These are phyloP conservation scores for Paxillus ammoniavirescens DNA, from an alignment of 768 basidiomycete species.

Conservation along the genomic window DNA sequence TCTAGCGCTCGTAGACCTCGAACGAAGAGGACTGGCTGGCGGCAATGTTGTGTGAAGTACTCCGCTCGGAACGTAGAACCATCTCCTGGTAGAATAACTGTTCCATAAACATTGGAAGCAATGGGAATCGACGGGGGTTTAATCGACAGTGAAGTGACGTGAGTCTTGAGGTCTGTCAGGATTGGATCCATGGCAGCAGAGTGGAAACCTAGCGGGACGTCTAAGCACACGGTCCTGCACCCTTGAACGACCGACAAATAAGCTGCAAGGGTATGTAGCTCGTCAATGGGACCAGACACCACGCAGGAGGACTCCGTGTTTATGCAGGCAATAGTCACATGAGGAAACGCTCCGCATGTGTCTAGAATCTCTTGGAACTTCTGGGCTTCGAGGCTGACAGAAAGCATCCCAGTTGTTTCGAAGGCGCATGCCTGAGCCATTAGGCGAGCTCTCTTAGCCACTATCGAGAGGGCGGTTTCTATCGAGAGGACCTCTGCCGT, in stretches of 20 bases:
- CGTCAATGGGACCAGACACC: conserved; percentile 51
- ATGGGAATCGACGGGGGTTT: conserved; percentile 54
- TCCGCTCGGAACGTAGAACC: conserved; percentile 40
- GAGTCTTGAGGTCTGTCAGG: conserved; percentile 43
- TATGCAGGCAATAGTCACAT: conserved; percentile 54
- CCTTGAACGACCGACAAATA: conserved; percentile 36
- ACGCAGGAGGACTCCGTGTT: conserved; percentile 60
- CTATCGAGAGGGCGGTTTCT: conserved; percentile 53
- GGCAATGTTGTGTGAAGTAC: conserved; percentile 59
- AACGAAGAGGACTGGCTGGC: conserved; percentile 49
- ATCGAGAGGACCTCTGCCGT: conserved; percentile 58
- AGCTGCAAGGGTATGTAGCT: conserved; percentile 41
- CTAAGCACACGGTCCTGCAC: conserved; percentile 44
- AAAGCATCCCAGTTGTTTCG: conserved; percentile 58
- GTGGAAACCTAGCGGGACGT: conserved; percentile 65
- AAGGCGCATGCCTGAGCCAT: conserved; percentile 49
- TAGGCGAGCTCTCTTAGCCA: conserved; percentile 57
- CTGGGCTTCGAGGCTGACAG: conserved; percentile 40
- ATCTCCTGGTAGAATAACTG: conserved; percentile 53
- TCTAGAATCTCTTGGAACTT: conserved; percentile 36
- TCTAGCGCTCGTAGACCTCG: conserved; percentile 44
- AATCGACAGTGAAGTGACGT: conserved; percentile 39
- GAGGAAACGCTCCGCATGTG: conserved; percentile 32
- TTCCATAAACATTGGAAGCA: conserved; percentile 60
- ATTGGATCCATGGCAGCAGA: conserved; percentile 62